Conservation (phyloP, 257 asterid genomes). For the Nicotiana otophora region DNA sequence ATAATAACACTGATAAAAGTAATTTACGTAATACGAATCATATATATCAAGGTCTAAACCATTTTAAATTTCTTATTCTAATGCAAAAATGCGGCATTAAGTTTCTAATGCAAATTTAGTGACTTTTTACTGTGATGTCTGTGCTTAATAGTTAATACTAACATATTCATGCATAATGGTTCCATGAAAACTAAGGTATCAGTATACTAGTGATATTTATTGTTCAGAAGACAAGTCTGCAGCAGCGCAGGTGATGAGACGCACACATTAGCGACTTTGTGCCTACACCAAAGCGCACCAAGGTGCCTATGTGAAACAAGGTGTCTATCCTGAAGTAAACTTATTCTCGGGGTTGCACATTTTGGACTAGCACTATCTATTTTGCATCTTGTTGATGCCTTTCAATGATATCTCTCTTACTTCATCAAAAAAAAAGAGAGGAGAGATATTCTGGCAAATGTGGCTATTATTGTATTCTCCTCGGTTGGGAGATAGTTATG, state of each 20-base stretch:
- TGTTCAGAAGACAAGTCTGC: neutral
- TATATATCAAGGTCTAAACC: too few species aligned
- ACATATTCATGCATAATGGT: neutral
- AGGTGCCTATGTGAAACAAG: neutral
- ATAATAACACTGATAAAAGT: too few species aligned
- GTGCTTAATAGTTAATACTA: neutral
- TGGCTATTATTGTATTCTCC: neutral
- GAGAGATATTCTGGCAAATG: too few species aligned
- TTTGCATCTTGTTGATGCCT: too few species aligned
- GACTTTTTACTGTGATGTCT: neutral
- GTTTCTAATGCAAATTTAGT: neutral
- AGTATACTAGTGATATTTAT: neutral
- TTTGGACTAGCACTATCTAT: neutral
- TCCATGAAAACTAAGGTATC: neutral
- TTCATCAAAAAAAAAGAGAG: too few species aligned
- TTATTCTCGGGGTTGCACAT: neutral
- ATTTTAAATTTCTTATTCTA: too few species aligned
- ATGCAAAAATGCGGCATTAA: too few species aligned
- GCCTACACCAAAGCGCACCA: neutral
- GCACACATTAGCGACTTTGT: neutral
- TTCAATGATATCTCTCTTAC: too few species aligned
- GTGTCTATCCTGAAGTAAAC: neutral
- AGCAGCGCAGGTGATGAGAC: neutral
- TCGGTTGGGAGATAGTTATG: neutral
- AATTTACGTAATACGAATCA: too few species aligned